Evolutionary conservation across 352 stramenopile species (phyloP), one percentile per base, ranked within the genome.

Genomic region (Phytophthora macrochlamydospora): DNA sequence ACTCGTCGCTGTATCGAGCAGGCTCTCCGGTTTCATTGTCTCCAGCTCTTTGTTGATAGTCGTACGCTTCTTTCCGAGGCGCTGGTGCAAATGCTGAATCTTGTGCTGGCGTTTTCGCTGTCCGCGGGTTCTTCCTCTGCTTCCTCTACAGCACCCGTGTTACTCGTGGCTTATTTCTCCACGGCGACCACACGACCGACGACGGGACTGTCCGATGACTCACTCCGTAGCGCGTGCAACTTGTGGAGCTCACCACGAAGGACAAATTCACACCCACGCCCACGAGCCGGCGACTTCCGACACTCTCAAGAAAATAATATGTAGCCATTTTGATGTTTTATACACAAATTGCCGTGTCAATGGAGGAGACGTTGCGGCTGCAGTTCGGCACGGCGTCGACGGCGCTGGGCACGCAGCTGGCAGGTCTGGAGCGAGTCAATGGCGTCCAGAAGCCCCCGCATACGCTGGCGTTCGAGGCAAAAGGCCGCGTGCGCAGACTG

Each of bases 381-480:
- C 78, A 91, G 59, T 94, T 94, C 54, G 85, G 85, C 62, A 78
- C 82, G 53, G 85, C 85, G 3, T 56, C 85, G 31, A 91, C 75
- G 54, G 83, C 85, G 28, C 79, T 92, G 45, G 80, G 82, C 59
- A 87, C 78, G 44, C 83, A 91, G 62, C 85, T 79, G 75, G 51
- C 80, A 51, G 68, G 60, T 5, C 66, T 91, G 45, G 67, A 89
- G 54, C 70, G 75, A 24, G 54, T 51, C 37, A 86, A 86, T 55
- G 62, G 59, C 37, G 54, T 66, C n/a, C 62, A 76, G 30, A 77
- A 87, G 56, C 56, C 30, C 43, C 80, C 75, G 7, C 80, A 87
- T 1, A 29, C 92, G 12, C 50, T 94, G 32, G 79, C 80, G 6
- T 94, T 94, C 43, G 85, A 94, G 71, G 85, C 85, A 0, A 94